These are phyloP conservation scores for Epichloe brachyelytri DNA, from an alignment of 2,329 filamentous ascomycete genomes.

Conservation along the genomic window DNA sequence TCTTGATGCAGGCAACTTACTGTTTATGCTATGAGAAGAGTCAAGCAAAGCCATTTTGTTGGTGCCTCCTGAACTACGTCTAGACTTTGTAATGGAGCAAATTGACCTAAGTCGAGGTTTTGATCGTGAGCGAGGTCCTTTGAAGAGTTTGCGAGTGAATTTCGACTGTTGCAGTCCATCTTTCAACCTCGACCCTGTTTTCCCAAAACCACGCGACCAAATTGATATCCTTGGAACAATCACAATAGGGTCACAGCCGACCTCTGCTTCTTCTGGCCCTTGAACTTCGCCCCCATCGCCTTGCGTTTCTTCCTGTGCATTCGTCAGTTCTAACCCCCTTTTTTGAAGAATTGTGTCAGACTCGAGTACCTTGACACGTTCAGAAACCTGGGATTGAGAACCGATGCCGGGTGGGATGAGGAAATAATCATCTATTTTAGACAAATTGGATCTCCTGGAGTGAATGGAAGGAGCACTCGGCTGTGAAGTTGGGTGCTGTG, in stretches of 20 bases:
- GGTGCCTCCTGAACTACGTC: conserved; percentile 1
- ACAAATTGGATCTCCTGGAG: background rate
- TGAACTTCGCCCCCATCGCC: background rate
- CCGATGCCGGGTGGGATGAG: background rate
- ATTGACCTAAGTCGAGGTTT: conserved; percentile 24
- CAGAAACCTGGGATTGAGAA: background rate
- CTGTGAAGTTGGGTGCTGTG: background rate
- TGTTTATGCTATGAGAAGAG: conserved; percentile 1
- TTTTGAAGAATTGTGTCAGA: background rate
- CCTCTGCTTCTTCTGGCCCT: background rate
- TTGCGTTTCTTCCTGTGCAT: background rate
- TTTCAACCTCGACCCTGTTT: conserved; percentile 17
- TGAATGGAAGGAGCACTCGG: background rate
- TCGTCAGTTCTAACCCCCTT: background rate
- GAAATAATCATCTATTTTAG: background rate
- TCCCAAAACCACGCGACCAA: conserved; percentile 11
- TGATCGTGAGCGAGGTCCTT: conserved; percentile 27
- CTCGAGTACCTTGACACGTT: background rate
- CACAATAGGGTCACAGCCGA: background rate
- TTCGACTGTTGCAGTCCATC: conserved; percentile 17
- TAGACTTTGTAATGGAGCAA: conserved; percentile 23
- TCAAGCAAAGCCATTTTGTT: background rate
- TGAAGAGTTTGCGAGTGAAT: conserved; percentile 25
- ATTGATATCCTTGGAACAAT: conserved; percentile 8
- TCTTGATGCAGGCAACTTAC: background rate